Base-by-base conservation (phyloP, 1,139 yeast species). In the Insectozyma bohioensis region DNA sequence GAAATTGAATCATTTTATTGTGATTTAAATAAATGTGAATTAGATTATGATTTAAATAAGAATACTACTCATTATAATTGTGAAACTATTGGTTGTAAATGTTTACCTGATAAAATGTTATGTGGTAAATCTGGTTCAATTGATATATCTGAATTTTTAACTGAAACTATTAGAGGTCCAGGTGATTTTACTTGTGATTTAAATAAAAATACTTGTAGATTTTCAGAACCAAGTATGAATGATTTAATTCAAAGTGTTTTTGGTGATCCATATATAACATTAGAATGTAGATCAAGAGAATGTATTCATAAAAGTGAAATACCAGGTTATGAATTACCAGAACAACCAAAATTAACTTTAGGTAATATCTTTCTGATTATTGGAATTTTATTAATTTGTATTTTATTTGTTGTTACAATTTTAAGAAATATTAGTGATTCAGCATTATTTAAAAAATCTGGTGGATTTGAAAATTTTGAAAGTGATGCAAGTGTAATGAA, bases 211-310 rank as follows among this genome's bases (percentile, higher is more conserved):
- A 59, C 67, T 27, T 92, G 98, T 63, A 69, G 72, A 34, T 92
- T 92, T 53, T 81, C 92, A 3, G 98, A 92, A 54, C 97, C 98
- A 24, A 82, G 95, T 39, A 92, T 92, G 97, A 86, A 92, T 58
- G 95, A 85, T 43, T 72, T 92, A 50, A 92, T 92, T 39, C 72
- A 79, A 40, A 79, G 87, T 11, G 95, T 92, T 3, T 92, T 92
- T 61, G 98, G 98, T 11, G 98, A 92, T 54, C 86, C 90, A 1
- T 75, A 78, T 48, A 92, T 92, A 49, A 83, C 92, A 1, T 65
- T 92, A 36, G 69, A 75, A 31, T 92, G 98, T 60, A 61, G 64
- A 10, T 78, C 95, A 1, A 92, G 95, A 33, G 98, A 92, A 57
- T 92, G 98, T 67, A 51, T 92, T 23, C 97, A 92, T 54, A 80